phyloP scores from a whole-genome alignment of 768 basidiomycete genomes.

The Inosperma sp. region DNA sequence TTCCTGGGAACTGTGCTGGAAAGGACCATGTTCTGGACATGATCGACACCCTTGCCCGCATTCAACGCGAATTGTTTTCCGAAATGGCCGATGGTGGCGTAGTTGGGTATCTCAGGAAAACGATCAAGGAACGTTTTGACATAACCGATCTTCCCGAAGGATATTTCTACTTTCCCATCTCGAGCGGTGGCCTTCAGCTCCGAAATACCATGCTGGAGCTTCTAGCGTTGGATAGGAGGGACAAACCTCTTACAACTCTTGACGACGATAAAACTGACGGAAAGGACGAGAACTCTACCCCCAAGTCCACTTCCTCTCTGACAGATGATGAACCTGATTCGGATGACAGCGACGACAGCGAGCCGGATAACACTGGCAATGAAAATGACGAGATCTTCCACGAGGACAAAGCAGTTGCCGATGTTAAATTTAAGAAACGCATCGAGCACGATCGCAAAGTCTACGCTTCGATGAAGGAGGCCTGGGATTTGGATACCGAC shows the following conservation, averaged over 20 bases:
- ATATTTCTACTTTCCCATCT: conserved; percentile 38
- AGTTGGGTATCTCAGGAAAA: conserved; percentile 21
- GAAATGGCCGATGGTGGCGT: conserved; percentile 7
- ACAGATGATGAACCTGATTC: not conserved
- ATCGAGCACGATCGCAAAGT: conserved; percentile 23
- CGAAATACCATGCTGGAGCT: conserved; percentile 37
- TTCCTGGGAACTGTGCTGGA: conserved; percentile 9
- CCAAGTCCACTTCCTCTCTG: not conserved
- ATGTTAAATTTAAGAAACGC: conserved; percentile 18
- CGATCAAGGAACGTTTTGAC: conserved; percentile 29
- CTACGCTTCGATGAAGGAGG: conserved; percentile 23
- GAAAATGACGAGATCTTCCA: conserved; percentile 12
- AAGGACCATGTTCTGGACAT: conserved; percentile 8
- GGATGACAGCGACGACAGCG: conserved; percentile 5
- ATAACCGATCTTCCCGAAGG: conserved; percentile 35
- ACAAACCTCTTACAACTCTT: conserved; percentile 12
- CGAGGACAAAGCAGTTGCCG: conserved; percentile 15
- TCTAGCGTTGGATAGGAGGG: conserved; percentile 24
- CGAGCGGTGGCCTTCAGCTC: conserved; percentile 35
- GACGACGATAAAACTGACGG: conserved; percentile 9
- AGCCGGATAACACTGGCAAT: conserved; percentile 5
- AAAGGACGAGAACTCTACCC: not conserved
- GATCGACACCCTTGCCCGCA: conserved; percentile 11
- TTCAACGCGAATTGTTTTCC: conserved; percentile 10
- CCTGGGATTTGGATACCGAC: conserved; percentile 20